These are phyloP conservation scores for Cladobotryum protrusum DNA, from an alignment of 2,329 filamentous ascomycete genomes.

Conservation along the genomic window DNA sequence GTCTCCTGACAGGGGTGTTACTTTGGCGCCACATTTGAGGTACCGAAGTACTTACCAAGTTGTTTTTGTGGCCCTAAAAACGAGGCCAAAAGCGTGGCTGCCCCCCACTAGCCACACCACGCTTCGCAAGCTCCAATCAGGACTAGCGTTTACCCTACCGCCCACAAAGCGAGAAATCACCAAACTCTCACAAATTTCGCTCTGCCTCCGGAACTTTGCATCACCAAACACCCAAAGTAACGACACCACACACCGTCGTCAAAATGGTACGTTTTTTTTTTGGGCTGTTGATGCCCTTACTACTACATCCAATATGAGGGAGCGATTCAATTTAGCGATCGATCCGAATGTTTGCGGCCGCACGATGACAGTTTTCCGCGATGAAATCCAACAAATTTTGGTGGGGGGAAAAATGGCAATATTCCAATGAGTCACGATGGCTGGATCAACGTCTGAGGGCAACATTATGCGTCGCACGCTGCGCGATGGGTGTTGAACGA, in stretches of 20 bases:
- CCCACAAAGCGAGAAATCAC: slow-evolving; percentile 41
- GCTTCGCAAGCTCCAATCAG: slow-evolving; percentile 21
- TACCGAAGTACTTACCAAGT: neutral
- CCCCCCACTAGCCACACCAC: slow-evolving; percentile 4
- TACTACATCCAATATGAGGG: slow-evolving; percentile 8
- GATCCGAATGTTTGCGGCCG: slow-evolving; percentile 19
- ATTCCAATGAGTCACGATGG: neutral
- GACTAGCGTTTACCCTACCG: slow-evolving; percentile 33
- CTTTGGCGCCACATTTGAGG: slow-evolving; percentile 3
- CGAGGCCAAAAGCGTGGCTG: slow-evolving; percentile 17
- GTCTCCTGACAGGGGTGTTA: slow-evolving; percentile 6
- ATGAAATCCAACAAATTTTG: slow-evolving; percentile 2
- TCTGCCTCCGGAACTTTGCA: slow-evolving; percentile 31
- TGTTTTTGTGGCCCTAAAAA: slow-evolving; percentile 16
- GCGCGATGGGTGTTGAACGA: neutral
- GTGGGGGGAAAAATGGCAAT: neutral
- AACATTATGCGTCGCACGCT: neutral
- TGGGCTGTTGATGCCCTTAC: slow-evolving; percentile 4
- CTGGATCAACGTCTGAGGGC: neutral
- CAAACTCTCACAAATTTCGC: slow-evolving; percentile 37
- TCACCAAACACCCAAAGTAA: slow-evolving; percentile 36
- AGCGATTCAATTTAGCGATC: slow-evolving; percentile 6
- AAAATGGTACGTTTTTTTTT: slow-evolving; percentile 41
- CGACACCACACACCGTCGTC: slow-evolving; percentile 40
- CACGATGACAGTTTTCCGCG: slow-evolving; percentile 25